Base-by-base conservation (phyloP, 179 eudicot genomes). In the Silene noctiflora region DNA sequence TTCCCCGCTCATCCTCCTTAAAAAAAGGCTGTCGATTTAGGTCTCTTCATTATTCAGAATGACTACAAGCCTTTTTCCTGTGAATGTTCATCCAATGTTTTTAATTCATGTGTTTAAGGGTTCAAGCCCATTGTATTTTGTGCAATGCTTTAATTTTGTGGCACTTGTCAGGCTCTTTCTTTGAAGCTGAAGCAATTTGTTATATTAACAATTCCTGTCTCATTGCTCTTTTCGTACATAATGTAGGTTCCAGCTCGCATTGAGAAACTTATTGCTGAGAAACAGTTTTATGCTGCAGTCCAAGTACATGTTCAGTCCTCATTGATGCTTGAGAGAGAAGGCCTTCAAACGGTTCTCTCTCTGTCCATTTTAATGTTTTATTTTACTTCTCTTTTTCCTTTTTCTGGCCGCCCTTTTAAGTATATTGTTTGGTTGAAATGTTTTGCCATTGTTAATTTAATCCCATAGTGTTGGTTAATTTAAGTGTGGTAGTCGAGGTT, bases 301-400 rank as follows among this genome's bases (percentile, higher is more conserved):
- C 99, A 95, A 69, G 63, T 95, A 71, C 96, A 93, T 89, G 92
- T 84, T 76, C 99, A 95, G 72, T 93, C 99, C 48, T 78, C 86
- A 69, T 79, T 90, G 85, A 95, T 95, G 99, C 98, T 95, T 63
- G 99, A 95, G 87, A 91, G 99, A 83, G 99, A 95, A 86, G 99
- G 99, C 75, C 99, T 95, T 85, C 99, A 95, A 73, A 91, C 89
- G 91, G 99, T 96, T 80, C 91, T 88, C 77, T 48, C 35, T 69
- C 61, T 67, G 8, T 39, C 20, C 61, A 80, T 20, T 31, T 63
- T 77, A 48, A 6, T 13, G 4, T 19, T 64, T 21, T 6, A 3
- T 4, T 69, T 48, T 46, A 46, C 58, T 48, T 22, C 20, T 65
- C 69, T 1, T 14, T 65, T 35, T 29, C 29, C 53, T 46, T 46